phyloP scores from a whole-genome alignment of 208 protist species.

The Wallacemonas sp. region DNA sequence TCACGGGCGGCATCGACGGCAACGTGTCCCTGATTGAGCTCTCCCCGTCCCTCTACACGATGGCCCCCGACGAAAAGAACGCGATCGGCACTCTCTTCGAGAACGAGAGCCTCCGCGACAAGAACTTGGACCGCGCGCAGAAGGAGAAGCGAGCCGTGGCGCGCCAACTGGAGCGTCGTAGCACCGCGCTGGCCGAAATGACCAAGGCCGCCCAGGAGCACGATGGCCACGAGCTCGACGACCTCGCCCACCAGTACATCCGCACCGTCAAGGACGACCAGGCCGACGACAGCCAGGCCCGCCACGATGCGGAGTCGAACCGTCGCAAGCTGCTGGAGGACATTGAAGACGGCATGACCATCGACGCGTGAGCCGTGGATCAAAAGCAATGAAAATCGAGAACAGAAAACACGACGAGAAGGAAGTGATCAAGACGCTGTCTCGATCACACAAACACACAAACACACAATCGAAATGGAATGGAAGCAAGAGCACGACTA shows the following conservation, averaged over 20 bases:
- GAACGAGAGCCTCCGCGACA: constrained; percentile 93
- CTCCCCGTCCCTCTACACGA: constrained; percentile 85
- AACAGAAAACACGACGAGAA: too few species aligned
- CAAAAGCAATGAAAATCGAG: too few species aligned
- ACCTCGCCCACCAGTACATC: constrained; percentile 57
- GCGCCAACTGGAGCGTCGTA: constrained; percentile 67
- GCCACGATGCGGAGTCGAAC: constrained; percentile 45
- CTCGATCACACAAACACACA: too few species aligned
- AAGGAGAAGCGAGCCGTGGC: constrained; percentile 80
- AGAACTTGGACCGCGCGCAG: constrained; percentile 90
- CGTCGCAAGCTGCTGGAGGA: constrained; percentile 74
- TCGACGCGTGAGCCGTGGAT: constrained; percentile 52
- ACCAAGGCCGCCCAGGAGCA: constrained; percentile 29
- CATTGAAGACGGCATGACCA: constrained; percentile 77
- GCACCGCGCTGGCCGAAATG: constrained; percentile 55
- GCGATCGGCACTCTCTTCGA: constrained; percentile 91
- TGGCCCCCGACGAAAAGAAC: constrained; percentile 89
- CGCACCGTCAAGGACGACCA: constrained; percentile 49
- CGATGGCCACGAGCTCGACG: constrained; percentile 49
- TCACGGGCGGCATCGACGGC: constrained; percentile 92
- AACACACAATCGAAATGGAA: too few species aligned
- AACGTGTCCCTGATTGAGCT: constrained; percentile 94
- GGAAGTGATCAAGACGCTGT: too few species aligned
- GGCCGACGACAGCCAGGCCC: constrained; percentile 29
- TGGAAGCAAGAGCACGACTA: not conserved